Conservation (phyloP, 495 filamentous ascomycete genomes). For the Aspergillus steynii region DNA sequence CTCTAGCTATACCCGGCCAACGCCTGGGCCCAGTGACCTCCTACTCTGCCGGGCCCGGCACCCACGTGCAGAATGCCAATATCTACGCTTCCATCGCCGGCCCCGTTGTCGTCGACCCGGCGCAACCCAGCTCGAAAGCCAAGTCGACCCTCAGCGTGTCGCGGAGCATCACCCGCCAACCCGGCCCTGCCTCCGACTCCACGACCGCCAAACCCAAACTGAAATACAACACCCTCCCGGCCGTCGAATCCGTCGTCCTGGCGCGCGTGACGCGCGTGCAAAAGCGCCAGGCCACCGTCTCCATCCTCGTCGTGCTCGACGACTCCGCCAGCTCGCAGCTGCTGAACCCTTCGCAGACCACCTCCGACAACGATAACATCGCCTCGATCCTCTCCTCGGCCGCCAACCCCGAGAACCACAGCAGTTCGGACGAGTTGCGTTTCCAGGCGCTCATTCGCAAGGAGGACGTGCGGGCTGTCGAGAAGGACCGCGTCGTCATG, state of each 20-base stretch:
- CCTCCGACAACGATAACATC: slow-evolving; percentile 52
- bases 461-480: slow-evolving; percentile 91
- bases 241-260: slow-evolving; percentile 77
- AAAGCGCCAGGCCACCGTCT: slow-evolving; percentile 76
- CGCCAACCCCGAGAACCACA: slow-evolving; percentile 48
- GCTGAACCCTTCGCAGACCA: slow-evolving; percentile 36
- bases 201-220: slow-evolving; percentile 34
- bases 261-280: slow-evolving; percentile 82
- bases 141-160: slow-evolving; percentile 57
- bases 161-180: slow-evolving; percentile 35
- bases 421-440: slow-evolving; percentile 48
- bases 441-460: slow-evolving; percentile 60
- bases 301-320: slow-evolving; percentile 76
- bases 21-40: slow-evolving; percentile 64
- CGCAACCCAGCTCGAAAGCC: slow-evolving; percentile 48
- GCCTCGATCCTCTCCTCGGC: slow-evolving; percentile 44
- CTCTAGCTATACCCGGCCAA: slow-evolving; percentile 67
- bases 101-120: slow-evolving; percentile 52
- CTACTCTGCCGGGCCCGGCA: slow-evolving; percentile 74
- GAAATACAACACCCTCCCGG: slow-evolving; percentile 72
- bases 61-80: slow-evolving; percentile 69
- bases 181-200: slow-evolving; percentile 12
- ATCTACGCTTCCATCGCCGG: slow-evolving; percentile 75
- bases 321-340: slow-evolving; percentile 31
- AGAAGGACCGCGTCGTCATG: slow-evolving; percentile 92